Evolutionary conservation across 2,329 filamentous ascomycete genomes (phyloP), one percentile per base, ranked within the genome.

Genomic region (Nemania sp.): DNA sequence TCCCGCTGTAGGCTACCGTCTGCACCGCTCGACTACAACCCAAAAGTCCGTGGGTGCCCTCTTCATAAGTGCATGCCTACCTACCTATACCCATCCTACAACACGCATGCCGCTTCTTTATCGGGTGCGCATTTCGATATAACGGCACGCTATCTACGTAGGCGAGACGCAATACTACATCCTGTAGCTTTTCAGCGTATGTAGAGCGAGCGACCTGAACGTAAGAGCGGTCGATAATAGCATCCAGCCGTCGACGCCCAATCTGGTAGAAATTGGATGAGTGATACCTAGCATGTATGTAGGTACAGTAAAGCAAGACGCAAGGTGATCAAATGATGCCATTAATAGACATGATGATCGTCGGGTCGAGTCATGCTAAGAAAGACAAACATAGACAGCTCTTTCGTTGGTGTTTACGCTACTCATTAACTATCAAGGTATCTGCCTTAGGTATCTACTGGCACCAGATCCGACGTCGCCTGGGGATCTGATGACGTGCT

Each of bases 1-100:
- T 35, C 52, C 56, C n/a, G 27, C 60, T 41, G 54, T 43, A 45
- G 64, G 60, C 26, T 47, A 29, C 60, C 45, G 60, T 58, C 56
- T 57, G 52, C 60, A 58, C 49, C 51, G 43, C 47, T 22, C 60
- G 11, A 45, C 43, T 56, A 29, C 41, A 27, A 45, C 67, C 35
- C 22, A 55, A 59, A 22, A 29, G 10, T 49, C 43, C 57, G 24
- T 22, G 43, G 51, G 54, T 47, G 53, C 57, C 45, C 27, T 66
- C 29, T 45, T 41, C 11, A 11, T 35, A 35, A 43, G 29, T 60
- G 55, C 61, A 52, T 24, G 27, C 47, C 11, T 41, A 41, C 11
- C 8, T 41, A 10, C 18, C 38, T 15, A 41, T n/a, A n/a, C n/a
- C n/a, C 32, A 24, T 45, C 53, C 55, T 57, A 58, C 18, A 49